Evolutionary conservation across 208 protist species (phyloP).

Genomic region (Angomonas ambiguus): DNA sequence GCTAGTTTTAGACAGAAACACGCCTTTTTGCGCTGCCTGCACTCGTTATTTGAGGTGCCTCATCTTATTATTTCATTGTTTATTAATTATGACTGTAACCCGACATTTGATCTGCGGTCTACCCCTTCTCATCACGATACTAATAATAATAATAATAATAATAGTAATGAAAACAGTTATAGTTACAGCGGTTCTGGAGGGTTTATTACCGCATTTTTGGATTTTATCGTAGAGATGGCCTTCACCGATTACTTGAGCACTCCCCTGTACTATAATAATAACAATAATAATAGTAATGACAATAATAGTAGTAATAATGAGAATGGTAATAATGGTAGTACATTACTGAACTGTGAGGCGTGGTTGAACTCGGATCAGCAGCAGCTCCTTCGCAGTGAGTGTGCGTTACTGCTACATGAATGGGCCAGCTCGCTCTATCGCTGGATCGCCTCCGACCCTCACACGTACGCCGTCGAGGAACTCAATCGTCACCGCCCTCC

Average conservation of each 20-base stretch:
- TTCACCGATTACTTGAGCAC: constrained; percentile 33
- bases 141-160: constrained; percentile 17
- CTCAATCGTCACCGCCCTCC: neutral
- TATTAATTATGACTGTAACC: constrained; percentile 87
- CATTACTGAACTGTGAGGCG: neutral
- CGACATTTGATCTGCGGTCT: constrained; percentile 58
- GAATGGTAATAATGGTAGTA: constrained; percentile 9
- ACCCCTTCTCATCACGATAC: constrained; percentile 2
- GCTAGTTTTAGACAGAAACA: constrained; percentile 74
- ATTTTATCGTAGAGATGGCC: constrained; percentile 64
- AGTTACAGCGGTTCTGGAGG: constrained; percentile 23
- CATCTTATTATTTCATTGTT: constrained; percentile 74
- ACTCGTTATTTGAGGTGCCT: constrained; percentile 53
- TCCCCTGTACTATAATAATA: neutral
- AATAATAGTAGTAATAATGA: neutral
- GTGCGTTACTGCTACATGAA: constrained; percentile 50
- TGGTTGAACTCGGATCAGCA: constrained; percentile 76
- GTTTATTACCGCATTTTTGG: constrained; percentile 72
- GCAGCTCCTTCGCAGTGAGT: constrained; percentile 69
- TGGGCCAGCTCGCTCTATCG: constrained; percentile 57
- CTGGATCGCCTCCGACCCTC: constrained; percentile 77
- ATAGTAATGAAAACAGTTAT: neutral
- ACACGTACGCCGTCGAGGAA: constrained; percentile 34
- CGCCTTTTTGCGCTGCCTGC: constrained; percentile 68
- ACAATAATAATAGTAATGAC: neutral